phyloP scores from a whole-genome alignment of 2,329 filamentous ascomycete species.

The Scedosporium apiospermum region DNA sequence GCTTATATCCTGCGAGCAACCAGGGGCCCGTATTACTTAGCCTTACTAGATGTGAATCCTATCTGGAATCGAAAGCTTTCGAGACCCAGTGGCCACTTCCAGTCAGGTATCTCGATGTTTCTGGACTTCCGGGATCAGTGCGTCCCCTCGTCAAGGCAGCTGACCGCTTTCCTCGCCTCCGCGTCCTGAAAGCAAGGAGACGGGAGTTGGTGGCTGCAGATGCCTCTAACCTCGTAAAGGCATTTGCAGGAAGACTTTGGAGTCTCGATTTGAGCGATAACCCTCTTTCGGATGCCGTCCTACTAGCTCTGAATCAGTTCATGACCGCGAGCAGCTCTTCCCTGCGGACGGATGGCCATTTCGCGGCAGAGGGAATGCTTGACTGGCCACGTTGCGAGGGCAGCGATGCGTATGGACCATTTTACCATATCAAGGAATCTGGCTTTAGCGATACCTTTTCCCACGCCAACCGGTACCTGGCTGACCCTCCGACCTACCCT shows the following conservation, averaged over 20 bases:
- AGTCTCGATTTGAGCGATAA: constrained; percentile 47
- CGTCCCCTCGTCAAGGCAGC: constrained; percentile 22
- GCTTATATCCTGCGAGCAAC: constrained; percentile 3
- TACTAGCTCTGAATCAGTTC: neutral
- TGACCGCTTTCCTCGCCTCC: constrained; percentile 33
- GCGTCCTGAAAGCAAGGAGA: constrained; percentile 39
- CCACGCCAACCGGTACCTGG: constrained; percentile 37
- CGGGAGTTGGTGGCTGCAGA: constrained; percentile 35
- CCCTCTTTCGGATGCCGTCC: constrained; percentile 33
- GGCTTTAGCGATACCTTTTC: constrained; percentile 30
- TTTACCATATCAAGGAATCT: constrained; percentile 38
- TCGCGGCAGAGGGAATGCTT: constrained; percentile 37
- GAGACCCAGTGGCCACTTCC: neutral
- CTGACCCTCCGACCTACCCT: constrained; percentile 36
- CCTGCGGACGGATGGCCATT: constrained; percentile 21
- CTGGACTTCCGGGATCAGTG: constrained; percentile 36
- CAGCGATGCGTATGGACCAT: constrained; percentile 27
- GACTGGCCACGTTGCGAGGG: constrained; percentile 17
- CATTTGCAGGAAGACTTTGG: constrained; percentile 32
- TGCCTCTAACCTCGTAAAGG: constrained; percentile 21
- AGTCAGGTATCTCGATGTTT: constrained; percentile 34
- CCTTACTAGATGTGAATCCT: constrained; percentile 28
- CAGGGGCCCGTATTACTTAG: constrained; percentile 31
- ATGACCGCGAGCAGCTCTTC: constrained; percentile 1
- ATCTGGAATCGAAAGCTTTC: constrained; percentile 32